Percentiles rank a stretch among this genome's conserved stretches.
phyloP scores from a whole-genome alignment of 768 basidiomycete species.

The Basidioascus undulatus region DNA sequence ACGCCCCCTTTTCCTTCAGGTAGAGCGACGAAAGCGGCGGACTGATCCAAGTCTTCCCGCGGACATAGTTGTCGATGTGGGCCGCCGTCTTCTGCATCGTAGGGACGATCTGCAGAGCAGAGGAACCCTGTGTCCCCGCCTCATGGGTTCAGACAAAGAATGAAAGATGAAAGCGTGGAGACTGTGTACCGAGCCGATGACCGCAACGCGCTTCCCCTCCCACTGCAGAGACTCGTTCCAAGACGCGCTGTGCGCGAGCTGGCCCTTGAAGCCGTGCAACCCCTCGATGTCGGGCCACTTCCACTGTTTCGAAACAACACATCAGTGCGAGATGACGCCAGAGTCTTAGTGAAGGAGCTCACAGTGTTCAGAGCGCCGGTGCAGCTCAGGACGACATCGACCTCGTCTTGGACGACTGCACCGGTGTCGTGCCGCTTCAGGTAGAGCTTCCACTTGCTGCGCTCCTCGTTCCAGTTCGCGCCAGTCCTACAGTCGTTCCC shows the following conservation, averaged over 20 bases:
- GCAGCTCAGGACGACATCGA: constrained; percentile 35
- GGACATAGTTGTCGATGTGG: no score
- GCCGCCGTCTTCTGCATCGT: no score
- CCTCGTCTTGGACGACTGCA: constrained; percentile 29
- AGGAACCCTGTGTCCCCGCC: no score
- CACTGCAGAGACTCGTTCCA: constrained; percentile 23
- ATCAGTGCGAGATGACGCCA: not conserved
- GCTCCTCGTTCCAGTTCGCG: constrained; percentile 27
- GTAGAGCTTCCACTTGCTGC: constrained; percentile 33
- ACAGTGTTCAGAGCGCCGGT: constrained; percentile 27
- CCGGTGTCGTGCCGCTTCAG: constrained; percentile 12
- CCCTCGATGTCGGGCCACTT: constrained; percentile 43
- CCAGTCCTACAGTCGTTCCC: constrained; percentile 14
- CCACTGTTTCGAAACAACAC: constrained; percentile 25
- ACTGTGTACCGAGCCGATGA: constrained; percentile 14
- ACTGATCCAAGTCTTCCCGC: no score
- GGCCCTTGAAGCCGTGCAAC: constrained; percentile 31
- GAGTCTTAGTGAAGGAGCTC: not conserved
- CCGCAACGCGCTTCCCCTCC: constrained; percentile 13
- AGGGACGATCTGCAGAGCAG: no score
- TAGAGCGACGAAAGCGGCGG: no score
- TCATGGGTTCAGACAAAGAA: no score
- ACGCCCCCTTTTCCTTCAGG: no score
- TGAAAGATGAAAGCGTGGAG: constrained; percentile 23
- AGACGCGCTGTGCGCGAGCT: constrained; percentile 35